Conservation (phyloP, 768 basidiomycete genomes). For the Xanthoconium purpureum region DNA sequence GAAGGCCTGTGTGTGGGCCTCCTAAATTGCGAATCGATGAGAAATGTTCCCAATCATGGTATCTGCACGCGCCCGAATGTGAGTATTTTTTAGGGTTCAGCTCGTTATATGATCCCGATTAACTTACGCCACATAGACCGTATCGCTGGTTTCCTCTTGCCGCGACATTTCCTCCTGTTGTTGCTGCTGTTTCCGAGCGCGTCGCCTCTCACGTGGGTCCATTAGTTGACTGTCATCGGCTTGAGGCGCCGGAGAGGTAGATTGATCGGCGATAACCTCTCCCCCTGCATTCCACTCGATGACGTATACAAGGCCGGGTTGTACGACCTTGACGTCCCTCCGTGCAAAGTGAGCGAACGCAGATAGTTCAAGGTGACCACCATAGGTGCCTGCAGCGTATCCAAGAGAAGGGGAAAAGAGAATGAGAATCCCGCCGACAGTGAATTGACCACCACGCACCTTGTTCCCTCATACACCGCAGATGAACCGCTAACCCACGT, state of each 20-base stretch:
- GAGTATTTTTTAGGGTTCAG: conserved; percentile 3
- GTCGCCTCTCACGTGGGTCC: conserved; percentile 45
- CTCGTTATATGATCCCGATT: conserved; percentile 7
- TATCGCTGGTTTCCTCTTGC: conserved; percentile 30
- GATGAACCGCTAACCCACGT: conserved; percentile 68
- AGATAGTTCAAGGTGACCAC: conserved; percentile 90
- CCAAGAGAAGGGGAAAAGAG: conserved; percentile 10
- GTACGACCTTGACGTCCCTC: conserved; percentile 86
- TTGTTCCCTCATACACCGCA: conserved; percentile 75
- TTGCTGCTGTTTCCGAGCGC: conserved; percentile 40
- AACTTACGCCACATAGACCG: conserved; percentile 85
- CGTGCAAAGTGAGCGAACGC: conserved; percentile 81
- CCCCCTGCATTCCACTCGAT: conserved; percentile 76
- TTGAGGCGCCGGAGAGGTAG: conserved; percentile 27
- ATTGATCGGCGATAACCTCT: conserved; percentile 34
- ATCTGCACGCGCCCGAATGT: conserved; percentile 42
- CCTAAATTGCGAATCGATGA: conserved; percentile 85
- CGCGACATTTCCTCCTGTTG: conserved; percentile 21
- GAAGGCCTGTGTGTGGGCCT: conserved; percentile 79
- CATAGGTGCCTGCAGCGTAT: conserved; percentile 67
- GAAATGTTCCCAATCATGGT: conserved; percentile 95
- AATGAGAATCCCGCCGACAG: background rate
- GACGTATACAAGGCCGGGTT: conserved; percentile 88
- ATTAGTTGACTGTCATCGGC: conserved; percentile 15
- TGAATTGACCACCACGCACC: conserved; percentile 40